Percentiles rank a stretch among this genome's conserved stretches.
phyloP scores from a whole-genome alignment of 495 filamentous ascomycete genomes.

The Rusavskia elegans region DNA sequence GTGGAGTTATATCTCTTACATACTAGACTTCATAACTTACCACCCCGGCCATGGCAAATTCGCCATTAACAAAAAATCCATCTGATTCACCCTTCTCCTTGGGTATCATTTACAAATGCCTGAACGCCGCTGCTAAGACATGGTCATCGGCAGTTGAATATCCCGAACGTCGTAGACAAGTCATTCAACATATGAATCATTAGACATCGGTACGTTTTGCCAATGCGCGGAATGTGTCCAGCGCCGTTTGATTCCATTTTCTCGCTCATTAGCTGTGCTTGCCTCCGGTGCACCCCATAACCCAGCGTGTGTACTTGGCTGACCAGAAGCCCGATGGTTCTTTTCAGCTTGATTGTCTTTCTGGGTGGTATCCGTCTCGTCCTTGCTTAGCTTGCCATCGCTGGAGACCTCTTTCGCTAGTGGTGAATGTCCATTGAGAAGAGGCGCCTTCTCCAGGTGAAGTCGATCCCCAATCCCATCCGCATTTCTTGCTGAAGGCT shows the following conservation, averaged over 20 bases:
- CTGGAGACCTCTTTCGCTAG: not conserved
- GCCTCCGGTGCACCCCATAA: slow-evolving; percentile 11
- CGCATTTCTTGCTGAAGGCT: slow-evolving; percentile 1
- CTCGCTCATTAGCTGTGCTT: slow-evolving; percentile 5
- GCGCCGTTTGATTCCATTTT: slow-evolving; percentile 9
- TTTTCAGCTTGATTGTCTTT: not conserved
- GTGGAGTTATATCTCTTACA: too few relatives aligned
- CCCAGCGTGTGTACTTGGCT: slow-evolving; percentile 5
- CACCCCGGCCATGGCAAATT: too few relatives aligned
- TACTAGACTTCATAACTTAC: too few relatives aligned
- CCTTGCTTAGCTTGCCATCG: not conserved
- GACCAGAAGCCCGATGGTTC: not conserved
- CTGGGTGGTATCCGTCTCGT: not conserved
- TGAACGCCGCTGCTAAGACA: too few relatives aligned
- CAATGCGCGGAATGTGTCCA: slow-evolving; percentile 9
- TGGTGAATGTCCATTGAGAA: not conserved
- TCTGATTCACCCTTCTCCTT: too few relatives aligned
- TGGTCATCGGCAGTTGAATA: too few relatives aligned
- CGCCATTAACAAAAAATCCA: too few relatives aligned
- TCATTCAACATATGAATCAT: too few relatives aligned
- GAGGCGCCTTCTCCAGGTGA: not conserved
- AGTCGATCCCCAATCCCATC: not conserved
- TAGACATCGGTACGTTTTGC: not conserved
- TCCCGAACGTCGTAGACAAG: too few relatives aligned
- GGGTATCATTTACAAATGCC: too few relatives aligned